Evolutionary conservation across 176 grass and related monocot genomes (phyloP).

Genomic region (Hsuehochloa calcarea): DNA sequence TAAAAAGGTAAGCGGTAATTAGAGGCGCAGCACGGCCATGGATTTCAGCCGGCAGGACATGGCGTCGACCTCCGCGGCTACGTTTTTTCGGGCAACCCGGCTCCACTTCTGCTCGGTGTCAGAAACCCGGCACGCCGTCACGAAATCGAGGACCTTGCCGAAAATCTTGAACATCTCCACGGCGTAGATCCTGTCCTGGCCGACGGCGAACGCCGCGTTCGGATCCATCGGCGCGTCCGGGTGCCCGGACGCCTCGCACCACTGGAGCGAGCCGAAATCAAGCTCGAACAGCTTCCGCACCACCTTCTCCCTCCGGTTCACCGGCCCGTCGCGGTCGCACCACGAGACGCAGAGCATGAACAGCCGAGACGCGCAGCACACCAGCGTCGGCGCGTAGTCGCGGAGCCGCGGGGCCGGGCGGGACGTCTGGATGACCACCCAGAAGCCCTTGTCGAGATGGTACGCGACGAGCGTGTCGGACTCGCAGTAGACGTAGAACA

Average conservation of each 20-base stretch:
- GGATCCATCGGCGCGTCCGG: constrained; percentile 97
- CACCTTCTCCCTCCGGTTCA: constrained; percentile 67
- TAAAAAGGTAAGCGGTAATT: neutral
- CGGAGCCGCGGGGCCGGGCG: constrained; percentile 54
- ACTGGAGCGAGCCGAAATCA: constrained; percentile 44
- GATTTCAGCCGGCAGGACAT: constrained; percentile 77
- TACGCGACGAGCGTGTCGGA: constrained; percentile 77
- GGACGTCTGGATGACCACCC: constrained; percentile 60
- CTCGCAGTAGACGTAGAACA: constrained; percentile 88
- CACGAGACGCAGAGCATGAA: constrained; percentile 88
- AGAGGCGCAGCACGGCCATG: constrained; percentile 62
- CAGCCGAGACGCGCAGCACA: constrained; percentile 59
- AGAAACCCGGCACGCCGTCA: constrained; percentile 59
- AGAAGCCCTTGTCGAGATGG: constrained; percentile 62
- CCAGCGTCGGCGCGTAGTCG: constrained; percentile 71
- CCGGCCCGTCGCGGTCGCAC: constrained; percentile 58
- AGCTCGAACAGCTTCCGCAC: constrained; percentile 88
- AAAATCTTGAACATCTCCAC: constrained; percentile 98
- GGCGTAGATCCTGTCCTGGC: constrained; percentile 52
- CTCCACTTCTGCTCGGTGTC: constrained; percentile 50
- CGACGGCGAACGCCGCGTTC: constrained; percentile 51
- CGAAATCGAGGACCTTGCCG: constrained; percentile 85
- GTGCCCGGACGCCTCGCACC: constrained; percentile 66
- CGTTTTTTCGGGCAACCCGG: constrained; percentile 58
- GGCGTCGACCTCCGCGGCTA: constrained; percentile 52